Base-by-base conservation (phyloP, 2,329 filamentous ascomycete species). In the Monosporascus sp. region DNA sequence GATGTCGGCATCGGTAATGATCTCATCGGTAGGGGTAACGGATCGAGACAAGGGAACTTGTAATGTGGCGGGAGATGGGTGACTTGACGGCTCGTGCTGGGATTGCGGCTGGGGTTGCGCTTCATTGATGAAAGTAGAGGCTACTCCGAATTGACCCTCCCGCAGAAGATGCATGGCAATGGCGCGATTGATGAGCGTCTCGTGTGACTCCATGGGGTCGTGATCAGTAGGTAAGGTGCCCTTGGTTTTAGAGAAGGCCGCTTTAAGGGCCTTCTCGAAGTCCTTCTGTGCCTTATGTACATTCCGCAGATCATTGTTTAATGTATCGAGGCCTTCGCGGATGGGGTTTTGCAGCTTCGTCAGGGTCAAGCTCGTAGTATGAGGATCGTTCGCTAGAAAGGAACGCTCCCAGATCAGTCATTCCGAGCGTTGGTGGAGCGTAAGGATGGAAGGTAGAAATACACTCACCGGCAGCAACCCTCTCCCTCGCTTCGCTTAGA, bases 101-200 rank as follows among this genome's bases (percentile, higher is more conserved):
- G 54, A 48, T 8, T 58, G 54, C 44, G 53, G 52, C 20, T 61
- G 60, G 11, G 75, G 69, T 54, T 75, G 72, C 17, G 76, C 82
- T 75, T 97, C 94, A 15, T 80, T 75, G 48, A 96, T 82, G 62
- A 99, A 97, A 1, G 86, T 90, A 17, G 86, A 85, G 14, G 93
- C 93, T 2, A 96, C 92, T 22, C 79, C 80, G 70, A 99, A 99
- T 67, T 96, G 89, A 48, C 94, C 94, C 73, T 97, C 93, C 41
- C 94, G 89, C 39, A 99, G 80, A 22, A 99, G 81, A 67, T 99
- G 94, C 91, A 97, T 97, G 9, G 89, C 89, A 62, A 99, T 95
- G 7, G 94, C 93, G 53, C 92, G 85, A 72, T 97, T 95, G 67
- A 97, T 90, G 14, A 97, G 78, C 17, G 80, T 77, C 4, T 88